phyloP scores from a whole-genome alignment of 331 rosid genomes.

The Telfairia occidentalis region DNA sequence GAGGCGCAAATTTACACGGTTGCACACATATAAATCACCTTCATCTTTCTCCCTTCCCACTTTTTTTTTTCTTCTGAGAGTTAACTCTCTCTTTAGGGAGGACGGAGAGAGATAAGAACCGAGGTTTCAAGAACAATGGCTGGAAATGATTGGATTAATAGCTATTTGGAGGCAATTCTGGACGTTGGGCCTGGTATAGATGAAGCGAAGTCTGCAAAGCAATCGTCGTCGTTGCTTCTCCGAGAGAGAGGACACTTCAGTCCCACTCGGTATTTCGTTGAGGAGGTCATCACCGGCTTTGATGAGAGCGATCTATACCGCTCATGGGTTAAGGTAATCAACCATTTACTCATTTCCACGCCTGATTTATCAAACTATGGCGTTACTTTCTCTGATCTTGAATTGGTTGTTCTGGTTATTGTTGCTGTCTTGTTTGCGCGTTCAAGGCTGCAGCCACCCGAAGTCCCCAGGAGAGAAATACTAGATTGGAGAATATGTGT shows the following conservation, averaged over 20 bases:
- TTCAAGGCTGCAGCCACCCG: conserved; percentile 79
- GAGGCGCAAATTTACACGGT: background rate
- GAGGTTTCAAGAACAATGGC: conserved; percentile 36
- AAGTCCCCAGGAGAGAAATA: conserved; percentile 96
- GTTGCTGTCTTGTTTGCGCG: background rate
- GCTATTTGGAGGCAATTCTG: conserved; percentile 86
- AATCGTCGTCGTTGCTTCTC: conserved; percentile 57
- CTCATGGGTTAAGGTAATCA: conserved; percentile 77
- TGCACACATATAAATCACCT: conserved; percentile 7
- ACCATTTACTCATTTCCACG: background rate
- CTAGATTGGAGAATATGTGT: conserved; percentile 93
- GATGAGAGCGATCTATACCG: conserved; percentile 98
- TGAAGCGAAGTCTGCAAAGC: conserved; percentile 39
- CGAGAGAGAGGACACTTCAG: conserved; percentile 90
- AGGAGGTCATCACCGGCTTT: conserved; percentile 83
- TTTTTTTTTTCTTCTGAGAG: background rate
- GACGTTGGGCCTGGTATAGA: conserved; percentile 88
- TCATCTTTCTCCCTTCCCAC: background rate
- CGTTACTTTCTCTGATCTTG: background rate
- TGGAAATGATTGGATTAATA: conserved; percentile 96
- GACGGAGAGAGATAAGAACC: background rate
- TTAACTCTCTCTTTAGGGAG: background rate
- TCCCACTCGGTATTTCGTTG: conserved; percentile 94
- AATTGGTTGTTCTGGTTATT: background rate
- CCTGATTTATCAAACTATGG: background rate